Conservation (phyloP, 2,329 filamentous ascomycete genomes). For the Chaetomium globosum region DNA sequence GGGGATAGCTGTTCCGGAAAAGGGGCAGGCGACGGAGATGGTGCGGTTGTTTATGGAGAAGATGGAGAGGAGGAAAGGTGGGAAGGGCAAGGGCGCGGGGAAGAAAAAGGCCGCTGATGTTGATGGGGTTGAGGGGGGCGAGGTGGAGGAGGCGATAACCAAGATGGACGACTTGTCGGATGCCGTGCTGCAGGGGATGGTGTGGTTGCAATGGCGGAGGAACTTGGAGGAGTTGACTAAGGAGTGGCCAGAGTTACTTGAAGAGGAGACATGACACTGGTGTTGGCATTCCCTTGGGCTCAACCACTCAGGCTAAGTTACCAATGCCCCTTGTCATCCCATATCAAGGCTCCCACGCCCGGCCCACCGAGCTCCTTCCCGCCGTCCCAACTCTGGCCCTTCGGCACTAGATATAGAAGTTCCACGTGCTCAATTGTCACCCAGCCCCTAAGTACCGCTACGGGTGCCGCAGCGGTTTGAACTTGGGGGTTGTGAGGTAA, state of each 20-base stretch:
- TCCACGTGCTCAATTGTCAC: not conserved
- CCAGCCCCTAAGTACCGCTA: not conserved
- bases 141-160: conserved; percentile 37
- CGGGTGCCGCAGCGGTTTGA: not conserved
- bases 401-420: not conserved
- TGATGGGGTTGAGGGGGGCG: conserved; percentile 35
- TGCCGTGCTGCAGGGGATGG: conserved; percentile 74
- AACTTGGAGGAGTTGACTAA: conserved; percentile 45
- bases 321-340: no score
- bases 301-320: no score
- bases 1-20: conserved; percentile 38
- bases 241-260: conserved; percentile 26
- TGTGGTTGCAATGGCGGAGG: conserved; percentile 75
- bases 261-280: not conserved
- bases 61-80: conserved; percentile 34
- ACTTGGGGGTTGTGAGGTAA: not conserved
- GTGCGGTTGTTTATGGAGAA: conserved; percentile 43
- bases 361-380: no score
- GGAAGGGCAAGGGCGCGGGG: not conserved
- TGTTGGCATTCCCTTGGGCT: no score
- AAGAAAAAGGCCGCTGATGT: not conserved
- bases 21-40: conserved; percentile 42
- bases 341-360: no score
- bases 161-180: conserved; percentile 85
- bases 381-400: no score